Conservation (phyloP, 1,284 basidiomycete species). For the Pseudozyma sp. region DNA sequence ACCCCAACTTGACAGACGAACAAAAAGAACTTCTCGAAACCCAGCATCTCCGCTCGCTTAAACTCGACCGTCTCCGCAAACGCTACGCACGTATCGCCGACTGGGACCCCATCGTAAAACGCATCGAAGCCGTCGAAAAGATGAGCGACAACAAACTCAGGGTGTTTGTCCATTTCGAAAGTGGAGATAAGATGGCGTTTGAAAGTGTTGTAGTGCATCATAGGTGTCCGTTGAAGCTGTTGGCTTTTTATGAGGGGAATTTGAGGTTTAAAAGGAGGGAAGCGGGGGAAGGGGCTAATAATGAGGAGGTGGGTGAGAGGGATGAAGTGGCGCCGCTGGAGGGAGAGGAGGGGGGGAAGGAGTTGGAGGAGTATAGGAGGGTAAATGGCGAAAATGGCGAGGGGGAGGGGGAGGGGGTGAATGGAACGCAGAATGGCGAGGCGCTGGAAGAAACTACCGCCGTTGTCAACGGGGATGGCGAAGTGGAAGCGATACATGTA, state of each 20-base stretch:
- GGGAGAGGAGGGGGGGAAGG: constrained; percentile 16
- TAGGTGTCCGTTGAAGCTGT: constrained; percentile 52
- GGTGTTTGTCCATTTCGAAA: constrained; percentile 45
- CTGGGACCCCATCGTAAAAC: constrained; percentile 55
- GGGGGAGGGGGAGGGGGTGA: constrained; percentile 1
- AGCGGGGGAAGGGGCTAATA: constrained; percentile 1
- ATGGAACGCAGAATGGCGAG: neutral
- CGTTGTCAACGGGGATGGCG: no score
- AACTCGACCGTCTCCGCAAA: constrained; percentile 33
- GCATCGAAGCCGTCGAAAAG: constrained; percentile 48
- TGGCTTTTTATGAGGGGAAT: constrained; percentile 52
- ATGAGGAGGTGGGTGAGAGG: neutral
- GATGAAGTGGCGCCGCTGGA: neutral
- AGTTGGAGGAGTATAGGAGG: constrained; percentile 15
- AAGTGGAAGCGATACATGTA: no score
- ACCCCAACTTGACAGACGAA: constrained; percentile 20
- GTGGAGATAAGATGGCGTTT: constrained; percentile 43
- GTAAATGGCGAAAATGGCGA: neutral
- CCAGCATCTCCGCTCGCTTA: constrained; percentile 30
- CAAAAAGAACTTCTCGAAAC: constrained; percentile 18
- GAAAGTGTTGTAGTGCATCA: constrained; percentile 41
- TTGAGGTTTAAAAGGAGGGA: constrained; percentile 34
- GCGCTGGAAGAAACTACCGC: no score
- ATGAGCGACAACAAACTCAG: constrained; percentile 37
- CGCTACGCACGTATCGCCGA: constrained; percentile 48